phyloP scores from a whole-genome alignment of 257 asterid species.

The Solanum habrochaites region DNA sequence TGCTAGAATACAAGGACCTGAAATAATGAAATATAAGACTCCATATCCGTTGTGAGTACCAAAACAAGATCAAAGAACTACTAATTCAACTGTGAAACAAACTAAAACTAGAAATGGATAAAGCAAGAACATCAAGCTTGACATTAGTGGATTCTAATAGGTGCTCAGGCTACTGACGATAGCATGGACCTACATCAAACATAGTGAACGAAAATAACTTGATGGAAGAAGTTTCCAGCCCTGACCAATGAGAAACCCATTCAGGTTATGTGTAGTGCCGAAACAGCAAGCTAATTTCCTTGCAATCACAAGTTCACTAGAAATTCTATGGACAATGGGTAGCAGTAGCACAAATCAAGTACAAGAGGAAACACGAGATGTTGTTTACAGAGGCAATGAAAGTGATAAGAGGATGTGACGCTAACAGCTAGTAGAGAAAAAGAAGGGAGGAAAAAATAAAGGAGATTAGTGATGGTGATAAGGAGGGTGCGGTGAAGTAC shows the following conservation, averaged over 20 bases:
- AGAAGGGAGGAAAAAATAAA: background rate
- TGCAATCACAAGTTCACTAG: background rate
- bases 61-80: background rate
- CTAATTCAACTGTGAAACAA: background rate
- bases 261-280: background rate
- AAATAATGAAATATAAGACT: background rate
- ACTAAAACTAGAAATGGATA: background rate
- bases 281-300: background rate
- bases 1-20: constrained; percentile 85
- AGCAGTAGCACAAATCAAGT: background rate
- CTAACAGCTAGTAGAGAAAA: background rate
- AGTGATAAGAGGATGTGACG: background rate
- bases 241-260: background rate
- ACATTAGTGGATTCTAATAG: background rate
- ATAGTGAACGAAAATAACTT: background rate
- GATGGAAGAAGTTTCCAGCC: background rate
- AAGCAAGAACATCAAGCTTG: background rate
- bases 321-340: background rate
- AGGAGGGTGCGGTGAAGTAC: background rate
- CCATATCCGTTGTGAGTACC: background rate
- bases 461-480: background rate
- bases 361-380: background rate
- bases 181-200: background rate
- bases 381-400: background rate
- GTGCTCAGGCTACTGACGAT: background rate